Base-by-base conservation (phyloP, 192 early-diverging fungal genomes). In the Coemansia sp. region DNA sequence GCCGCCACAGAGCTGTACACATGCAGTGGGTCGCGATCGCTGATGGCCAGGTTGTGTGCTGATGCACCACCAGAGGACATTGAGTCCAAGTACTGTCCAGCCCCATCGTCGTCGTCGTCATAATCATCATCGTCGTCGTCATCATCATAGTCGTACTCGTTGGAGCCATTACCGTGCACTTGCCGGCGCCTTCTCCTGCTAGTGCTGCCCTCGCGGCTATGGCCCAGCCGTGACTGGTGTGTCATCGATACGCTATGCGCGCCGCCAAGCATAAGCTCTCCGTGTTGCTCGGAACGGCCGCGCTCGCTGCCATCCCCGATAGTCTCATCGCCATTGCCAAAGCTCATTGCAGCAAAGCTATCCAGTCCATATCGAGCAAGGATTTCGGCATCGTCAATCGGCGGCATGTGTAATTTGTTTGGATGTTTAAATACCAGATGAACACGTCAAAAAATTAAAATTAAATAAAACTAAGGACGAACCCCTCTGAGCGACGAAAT, bases 21-120 rank as follows among this genome's bases (percentile, higher is more conserved):
- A 26, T 79, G 68, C 37, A 84, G 74, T 26, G 82, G 82, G 42
- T 84, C 82, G 23, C 74, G 66, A 68, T 84, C 82, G n/a, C 80
- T 82, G 66, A 82, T 74, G 7, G 72, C 38, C 28, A 72, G 50
- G 23, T 60, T 70, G 46, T 74, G 72, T 44, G 63, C 38, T 3
- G 71, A 38, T 26, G 37, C 68, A 11, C 72, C 61, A 17, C 53
- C 53, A 13, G 44, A 59, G 6, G 64, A 60, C 64, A 63, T 50
- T 7, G 70, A 69, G 52, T 73, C 67, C 30, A 19, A 46, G 32
- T 75, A 55, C 53, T 16, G 10, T 14, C 53, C 53, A 57, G 53
- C 53, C n/a, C 61, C 47, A 47, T 60, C 69, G 30, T 72, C 75
- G 8, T 67, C 70, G 28, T 66, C 68, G 8, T 70, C 67, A 26